Evolutionary conservation across 2,329 filamentous ascomycete genomes (phyloP).

Genomic region (Pseudogymnoascus sp.): DNA sequence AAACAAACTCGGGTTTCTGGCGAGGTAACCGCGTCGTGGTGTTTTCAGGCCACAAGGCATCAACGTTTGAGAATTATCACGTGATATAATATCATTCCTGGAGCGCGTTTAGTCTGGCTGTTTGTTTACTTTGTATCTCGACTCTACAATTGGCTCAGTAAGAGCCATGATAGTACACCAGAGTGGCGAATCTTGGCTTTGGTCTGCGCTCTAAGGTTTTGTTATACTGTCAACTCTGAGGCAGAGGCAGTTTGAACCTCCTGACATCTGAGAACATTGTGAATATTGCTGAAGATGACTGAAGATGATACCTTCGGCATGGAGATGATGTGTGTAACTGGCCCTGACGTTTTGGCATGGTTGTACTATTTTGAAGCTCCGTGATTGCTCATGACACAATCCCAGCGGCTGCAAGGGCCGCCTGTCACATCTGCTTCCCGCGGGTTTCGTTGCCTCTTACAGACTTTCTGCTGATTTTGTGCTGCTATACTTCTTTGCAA

Average conservation of each 20-base stretch:
- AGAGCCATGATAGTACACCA: neutral
- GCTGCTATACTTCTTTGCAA: neutral
- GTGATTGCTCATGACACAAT: conserved; percentile 2
- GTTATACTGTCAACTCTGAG: neutral
- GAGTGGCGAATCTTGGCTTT: neutral
- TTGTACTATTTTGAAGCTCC: conserved; percentile 6
- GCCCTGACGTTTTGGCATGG: neutral
- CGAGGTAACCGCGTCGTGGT: conserved; percentile 5
- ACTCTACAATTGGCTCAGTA: neutral
- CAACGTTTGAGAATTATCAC: neutral
- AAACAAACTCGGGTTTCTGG: conserved; percentile 4
- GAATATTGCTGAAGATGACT: neutral
- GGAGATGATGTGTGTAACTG: neutral
- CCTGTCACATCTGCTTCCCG: neutral
- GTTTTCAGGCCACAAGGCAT: conserved; percentile 1
- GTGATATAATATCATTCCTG: neutral
- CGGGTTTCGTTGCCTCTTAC: neutral
- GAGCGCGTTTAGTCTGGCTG: neutral
- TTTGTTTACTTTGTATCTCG: neutral
- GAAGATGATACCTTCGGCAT: neutral
- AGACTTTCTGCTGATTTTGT: neutral
- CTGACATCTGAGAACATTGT: neutral
- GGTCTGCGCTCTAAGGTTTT: neutral
- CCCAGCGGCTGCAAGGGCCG: neutral
- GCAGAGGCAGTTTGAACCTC: too few relatives aligned